phyloP scores from a whole-genome alignment of 1,139 yeast species.

The Kodamaea alishanica region DNA sequence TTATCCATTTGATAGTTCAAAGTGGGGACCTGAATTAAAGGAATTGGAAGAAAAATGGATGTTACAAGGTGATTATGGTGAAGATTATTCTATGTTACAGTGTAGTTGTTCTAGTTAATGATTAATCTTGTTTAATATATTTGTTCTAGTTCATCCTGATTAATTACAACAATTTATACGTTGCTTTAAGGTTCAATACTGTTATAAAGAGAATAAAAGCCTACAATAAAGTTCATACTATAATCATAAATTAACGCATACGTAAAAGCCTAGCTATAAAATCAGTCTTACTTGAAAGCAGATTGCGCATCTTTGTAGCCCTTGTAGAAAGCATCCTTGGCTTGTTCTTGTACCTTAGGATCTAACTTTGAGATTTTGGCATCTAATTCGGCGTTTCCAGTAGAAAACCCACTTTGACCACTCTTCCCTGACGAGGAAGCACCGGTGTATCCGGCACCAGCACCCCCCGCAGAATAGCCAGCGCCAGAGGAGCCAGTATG shows the following conservation, averaged over 20 bases:
- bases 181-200: neutral
- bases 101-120: constrained; percentile 61
- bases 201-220: neutral
- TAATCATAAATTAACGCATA: no score
- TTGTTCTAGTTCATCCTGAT: neutral
- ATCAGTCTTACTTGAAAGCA: constrained; percentile 16
- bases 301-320: constrained; percentile 37
- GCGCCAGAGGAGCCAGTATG: neutral
- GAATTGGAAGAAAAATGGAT: constrained; percentile 58
- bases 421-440: neutral
- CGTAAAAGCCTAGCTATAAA: no score
- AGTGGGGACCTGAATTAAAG: constrained; percentile 64
- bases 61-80: constrained; percentile 42
- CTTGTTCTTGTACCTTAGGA: constrained; percentile 33
- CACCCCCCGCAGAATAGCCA: neutral
- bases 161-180: neutral
- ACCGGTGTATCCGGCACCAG: constrained; percentile 1
- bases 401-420: constrained; percentile 23
- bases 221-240: no score
- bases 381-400: constrained; percentile 36
- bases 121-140: neutral
- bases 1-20: constrained; percentile 53
- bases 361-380: constrained; percentile 32
- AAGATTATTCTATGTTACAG: constrained; percentile 53
- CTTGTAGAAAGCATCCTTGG: constrained; percentile 36